These are phyloP conservation scores for Globisporangium camurandrum DNA, from an alignment of 352 stramenopile species.

Conservation along the genomic window DNA sequence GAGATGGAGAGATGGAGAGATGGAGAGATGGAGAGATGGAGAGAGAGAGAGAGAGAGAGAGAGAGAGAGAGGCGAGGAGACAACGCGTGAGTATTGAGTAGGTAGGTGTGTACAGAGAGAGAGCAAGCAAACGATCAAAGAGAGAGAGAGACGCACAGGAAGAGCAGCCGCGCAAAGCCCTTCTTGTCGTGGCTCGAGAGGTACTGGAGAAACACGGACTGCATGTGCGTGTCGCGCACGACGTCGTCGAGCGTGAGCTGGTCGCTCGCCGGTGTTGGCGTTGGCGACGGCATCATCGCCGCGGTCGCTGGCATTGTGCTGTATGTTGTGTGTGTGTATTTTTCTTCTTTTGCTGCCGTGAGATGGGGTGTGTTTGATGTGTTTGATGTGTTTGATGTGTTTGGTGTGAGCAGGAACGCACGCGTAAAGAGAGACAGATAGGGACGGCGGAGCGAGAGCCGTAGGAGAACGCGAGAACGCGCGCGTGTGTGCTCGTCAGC, in stretches of 20 bases:
- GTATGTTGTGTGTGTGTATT: too few relatives aligned
- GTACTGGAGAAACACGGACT: constrained; percentile 77
- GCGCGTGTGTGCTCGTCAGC: too few relatives aligned
- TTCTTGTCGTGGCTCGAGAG: constrained; percentile 58
- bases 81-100: too few relatives aligned
- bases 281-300: background rate
- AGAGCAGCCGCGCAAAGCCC: constrained; percentile 69
- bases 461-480: too few relatives aligned
- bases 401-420: too few relatives aligned
- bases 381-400: too few relatives aligned
- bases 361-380: background rate
- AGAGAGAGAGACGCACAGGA: constrained; percentile 36
- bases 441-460: too few relatives aligned
- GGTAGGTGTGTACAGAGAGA: too few relatives aligned
- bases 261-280: background rate
- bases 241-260: constrained; percentile 61
- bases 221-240: constrained; percentile 65
- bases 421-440: background rate
- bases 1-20: too few relatives aligned
- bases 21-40: background rate
- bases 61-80: background rate
- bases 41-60: background rate
- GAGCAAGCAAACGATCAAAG: background rate
- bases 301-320: constrained; percentile 10
- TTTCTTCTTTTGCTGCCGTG: background rate